These are phyloP conservation scores for Ceratobasidium sp. DNA, from an alignment of 1,284 basidiomycete species.

Conservation along the genomic window DNA sequence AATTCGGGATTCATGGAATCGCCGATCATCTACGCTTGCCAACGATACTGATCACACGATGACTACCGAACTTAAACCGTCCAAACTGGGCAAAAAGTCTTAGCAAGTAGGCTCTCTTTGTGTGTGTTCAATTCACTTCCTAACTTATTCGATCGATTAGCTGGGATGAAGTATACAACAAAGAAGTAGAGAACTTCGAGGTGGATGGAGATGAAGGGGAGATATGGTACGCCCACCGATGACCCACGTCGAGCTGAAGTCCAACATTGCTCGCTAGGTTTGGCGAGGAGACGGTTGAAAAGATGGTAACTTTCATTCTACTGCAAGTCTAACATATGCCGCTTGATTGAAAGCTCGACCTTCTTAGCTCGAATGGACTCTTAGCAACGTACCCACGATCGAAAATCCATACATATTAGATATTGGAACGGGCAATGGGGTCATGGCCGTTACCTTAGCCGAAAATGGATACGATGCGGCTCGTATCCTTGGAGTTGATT, in stretches of 20 bases:
- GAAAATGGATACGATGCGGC: constrained; percentile 73
- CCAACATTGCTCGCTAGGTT: constrained; percentile 71
- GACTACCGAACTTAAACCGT: constrained; percentile 30
- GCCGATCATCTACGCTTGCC: background rate
- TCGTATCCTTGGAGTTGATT: constrained; percentile 81
- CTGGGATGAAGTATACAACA: constrained; percentile 79
- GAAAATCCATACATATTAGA: constrained; percentile 67
- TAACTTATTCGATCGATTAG: constrained; percentile 57
- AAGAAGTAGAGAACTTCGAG: constrained; percentile 80
- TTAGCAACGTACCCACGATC: constrained; percentile 47
- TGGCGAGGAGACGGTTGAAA: constrained; percentile 81
- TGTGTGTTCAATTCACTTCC: background rate
- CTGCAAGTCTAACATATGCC: background rate
- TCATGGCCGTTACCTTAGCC: constrained; percentile 78
- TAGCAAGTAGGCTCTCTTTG: constrained; percentile 34
- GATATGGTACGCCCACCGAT: constrained; percentile 71
- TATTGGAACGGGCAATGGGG: constrained; percentile 86
- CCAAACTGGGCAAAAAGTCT: constrained; percentile 34
- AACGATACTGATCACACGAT: constrained; percentile 4
- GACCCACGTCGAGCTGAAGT: background rate
- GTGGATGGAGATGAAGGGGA: constrained; percentile 88
- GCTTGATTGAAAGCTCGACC: background rate
- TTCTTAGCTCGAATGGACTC: constrained; percentile 50
- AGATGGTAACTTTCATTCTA: constrained; percentile 69
- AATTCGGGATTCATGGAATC: background rate